These are phyloP conservation scores for Penicillium aurantiogriseum DNA, from an alignment of 2,329 filamentous ascomycete genomes.

Conservation along the genomic window DNA sequence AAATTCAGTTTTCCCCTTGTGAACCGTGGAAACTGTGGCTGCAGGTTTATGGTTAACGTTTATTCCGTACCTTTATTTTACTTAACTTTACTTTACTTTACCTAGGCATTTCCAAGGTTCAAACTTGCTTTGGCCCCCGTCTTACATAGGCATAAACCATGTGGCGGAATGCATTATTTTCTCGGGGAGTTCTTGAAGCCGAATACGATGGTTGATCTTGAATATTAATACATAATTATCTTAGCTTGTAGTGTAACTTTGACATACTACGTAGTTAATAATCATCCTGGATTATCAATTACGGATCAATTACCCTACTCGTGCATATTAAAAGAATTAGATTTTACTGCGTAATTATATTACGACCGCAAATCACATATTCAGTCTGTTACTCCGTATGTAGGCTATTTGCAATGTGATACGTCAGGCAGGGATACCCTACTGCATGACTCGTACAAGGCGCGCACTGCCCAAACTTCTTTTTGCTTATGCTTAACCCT, in stretches of 20 bases:
- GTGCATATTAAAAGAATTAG: background rate
- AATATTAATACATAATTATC: background rate
- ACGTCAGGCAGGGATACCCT: slow-evolving; percentile 22
- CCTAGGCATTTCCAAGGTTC: slow-evolving; percentile 5
- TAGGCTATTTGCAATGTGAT: slow-evolving; percentile 16
- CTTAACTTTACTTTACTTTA: slow-evolving; percentile 1
- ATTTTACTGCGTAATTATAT: background rate
- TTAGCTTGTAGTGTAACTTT: background rate
- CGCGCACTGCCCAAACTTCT: slow-evolving; percentile 28
- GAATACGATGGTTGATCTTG: slow-evolving; percentile 18
- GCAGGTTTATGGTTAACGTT: slow-evolving; percentile 7
- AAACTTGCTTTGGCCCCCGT: slow-evolving; percentile 2
- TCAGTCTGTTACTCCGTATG: background rate
- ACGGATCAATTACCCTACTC: background rate
- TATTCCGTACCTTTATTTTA: slow-evolving; percentile 8
- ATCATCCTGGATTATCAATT: slow-evolving; percentile 1
- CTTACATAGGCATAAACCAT: slow-evolving; percentile 20
- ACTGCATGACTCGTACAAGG: slow-evolving; percentile 27
- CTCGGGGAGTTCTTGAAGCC: slow-evolving; percentile 19
- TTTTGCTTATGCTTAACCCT: slow-evolving; percentile 39
- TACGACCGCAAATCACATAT: slow-evolving; percentile 1
- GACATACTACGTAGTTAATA: background rate
- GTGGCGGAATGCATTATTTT: slow-evolving; percentile 21
- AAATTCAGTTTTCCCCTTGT: slow-evolving; percentile 12
- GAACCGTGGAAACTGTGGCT: slow-evolving; percentile 17